phyloP scores from a whole-genome alignment of 257 asterid genomes.

The Lycium barbarum region DNA sequence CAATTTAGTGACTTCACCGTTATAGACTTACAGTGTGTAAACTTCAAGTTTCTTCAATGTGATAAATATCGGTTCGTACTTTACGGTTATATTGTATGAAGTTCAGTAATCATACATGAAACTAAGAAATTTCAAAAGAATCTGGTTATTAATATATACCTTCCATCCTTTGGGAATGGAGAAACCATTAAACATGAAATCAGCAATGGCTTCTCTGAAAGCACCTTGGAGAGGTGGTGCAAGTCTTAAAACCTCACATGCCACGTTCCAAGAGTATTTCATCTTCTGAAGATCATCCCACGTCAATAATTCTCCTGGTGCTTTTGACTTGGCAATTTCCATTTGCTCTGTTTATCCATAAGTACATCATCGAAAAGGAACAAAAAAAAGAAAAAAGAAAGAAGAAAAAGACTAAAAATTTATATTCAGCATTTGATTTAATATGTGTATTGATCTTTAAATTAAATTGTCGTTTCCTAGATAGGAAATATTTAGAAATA shows the following conservation, averaged over 20 bases:
- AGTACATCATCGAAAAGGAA: background rate
- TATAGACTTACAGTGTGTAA: no score
- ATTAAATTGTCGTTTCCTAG: background rate
- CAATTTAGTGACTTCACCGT: no score
- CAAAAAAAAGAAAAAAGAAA: no score
- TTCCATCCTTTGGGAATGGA: constrained; percentile 72
- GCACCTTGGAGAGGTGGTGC: constrained; percentile 50
- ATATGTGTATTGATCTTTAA: background rate
- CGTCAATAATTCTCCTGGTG: constrained; percentile 45
- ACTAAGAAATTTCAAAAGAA: background rate
- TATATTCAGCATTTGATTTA: background rate
- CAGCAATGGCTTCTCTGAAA: constrained; percentile 60
- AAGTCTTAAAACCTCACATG: constrained; percentile 19
- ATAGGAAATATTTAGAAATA: background rate
- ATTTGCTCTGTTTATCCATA: constrained; percentile 50
- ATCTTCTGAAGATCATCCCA: constrained; percentile 62
- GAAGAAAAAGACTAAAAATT: no score
- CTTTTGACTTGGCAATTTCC: constrained; percentile 54
- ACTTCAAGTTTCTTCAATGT: no score
- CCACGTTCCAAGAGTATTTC: constrained; percentile 18
- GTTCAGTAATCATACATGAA: no score
- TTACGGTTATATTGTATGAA: no score
- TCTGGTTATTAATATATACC: constrained; percentile 34
- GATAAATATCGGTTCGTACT: no score
- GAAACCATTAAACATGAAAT: constrained; percentile 54